These are phyloP conservation scores for Eutypa lata DNA, from an alignment of 2,329 filamentous ascomycete genomes.

Conservation along the genomic window DNA sequence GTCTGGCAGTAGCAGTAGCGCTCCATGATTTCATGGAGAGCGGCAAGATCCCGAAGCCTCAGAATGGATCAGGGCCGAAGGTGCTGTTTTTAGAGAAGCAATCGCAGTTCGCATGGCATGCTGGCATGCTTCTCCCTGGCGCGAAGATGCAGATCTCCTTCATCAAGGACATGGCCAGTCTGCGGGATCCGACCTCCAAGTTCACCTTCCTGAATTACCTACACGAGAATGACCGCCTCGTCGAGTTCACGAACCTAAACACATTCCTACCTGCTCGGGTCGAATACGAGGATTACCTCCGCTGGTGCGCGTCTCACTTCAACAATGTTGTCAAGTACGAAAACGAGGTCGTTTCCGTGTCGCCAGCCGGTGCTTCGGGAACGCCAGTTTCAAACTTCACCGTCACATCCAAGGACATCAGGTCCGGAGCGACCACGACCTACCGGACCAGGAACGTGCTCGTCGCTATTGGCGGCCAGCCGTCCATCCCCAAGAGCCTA, in stretches of 20 bases:
- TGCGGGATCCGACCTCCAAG: constrained; percentile 81
- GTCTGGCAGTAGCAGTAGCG: constrained; percentile 83
- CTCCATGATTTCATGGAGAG: constrained; percentile 73
- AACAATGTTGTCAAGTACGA: constrained; percentile 69
- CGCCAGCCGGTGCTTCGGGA: constrained; percentile 52
- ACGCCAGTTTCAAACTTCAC: constrained; percentile 61
- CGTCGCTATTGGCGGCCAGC: constrained; percentile 56
- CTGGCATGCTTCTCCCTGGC: constrained; percentile 89
- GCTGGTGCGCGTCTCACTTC: constrained; percentile 86
- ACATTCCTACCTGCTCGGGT: constrained; percentile 83
- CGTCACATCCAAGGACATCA: constrained; percentile 61
- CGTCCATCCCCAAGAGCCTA: constrained; percentile 67
- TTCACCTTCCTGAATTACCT: constrained; percentile 98
- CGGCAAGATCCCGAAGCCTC: constrained; percentile 37
- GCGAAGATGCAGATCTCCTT: constrained; percentile 98
- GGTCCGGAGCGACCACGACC: constrained; percentile 51
- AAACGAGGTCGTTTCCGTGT: constrained; percentile 71
- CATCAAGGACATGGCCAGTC: constrained; percentile 89
- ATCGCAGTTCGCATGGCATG: constrained; percentile 81
- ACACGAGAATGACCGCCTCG: constrained; percentile 73
- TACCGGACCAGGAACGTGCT: constrained; percentile 64
- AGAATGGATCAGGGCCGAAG: constrained; percentile 53
- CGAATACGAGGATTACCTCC: constrained; percentile 94
- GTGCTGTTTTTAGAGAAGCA: constrained; percentile 89
- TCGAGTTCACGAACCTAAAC: constrained; percentile 85